Conservation (phyloP, 192 early-diverging fungal species). For the Umbelopsis sp. region DNA sequence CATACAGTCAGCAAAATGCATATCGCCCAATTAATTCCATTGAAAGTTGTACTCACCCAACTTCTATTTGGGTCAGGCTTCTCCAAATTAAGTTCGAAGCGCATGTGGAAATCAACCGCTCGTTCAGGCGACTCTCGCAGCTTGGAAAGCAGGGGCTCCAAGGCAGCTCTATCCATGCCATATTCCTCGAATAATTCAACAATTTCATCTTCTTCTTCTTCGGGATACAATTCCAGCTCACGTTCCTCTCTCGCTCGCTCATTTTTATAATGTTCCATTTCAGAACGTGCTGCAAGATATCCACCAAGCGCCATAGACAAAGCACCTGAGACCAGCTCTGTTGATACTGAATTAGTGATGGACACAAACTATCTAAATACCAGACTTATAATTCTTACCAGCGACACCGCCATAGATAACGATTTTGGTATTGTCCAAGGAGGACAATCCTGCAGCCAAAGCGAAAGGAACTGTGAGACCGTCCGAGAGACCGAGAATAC, state of each 20-base stretch:
- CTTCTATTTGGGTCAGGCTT: conserved; percentile 52
- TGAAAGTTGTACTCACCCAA: conserved; percentile 26
- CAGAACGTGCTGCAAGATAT: conserved; percentile 54
- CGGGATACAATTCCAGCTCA: conserved; percentile 52
- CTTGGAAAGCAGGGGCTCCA: conserved; percentile 53
- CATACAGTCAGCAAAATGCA: not conserved
- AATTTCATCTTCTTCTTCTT: conserved; percentile 57
- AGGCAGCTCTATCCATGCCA: conserved; percentile 43
- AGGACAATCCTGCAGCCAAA: conserved; percentile 62
- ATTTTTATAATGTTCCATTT: conserved; percentile 60
- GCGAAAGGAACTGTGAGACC: conserved; percentile 64
- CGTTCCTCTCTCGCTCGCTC: conserved; percentile 48
- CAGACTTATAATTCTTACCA: conserved; percentile 32
- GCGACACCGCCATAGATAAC: conserved; percentile 63
- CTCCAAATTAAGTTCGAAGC: conserved; percentile 58
- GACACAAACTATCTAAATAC: no score
- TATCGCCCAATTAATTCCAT: not conserved
- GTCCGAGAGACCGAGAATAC: conserved; percentile 47
- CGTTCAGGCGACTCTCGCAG: conserved; percentile 46
- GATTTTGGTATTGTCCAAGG: conserved; percentile 50
- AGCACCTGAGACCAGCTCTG: conserved; percentile 58
- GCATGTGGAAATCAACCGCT: conserved; percentile 67
- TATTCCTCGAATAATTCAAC: conserved; percentile 63
- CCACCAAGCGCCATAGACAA: conserved; percentile 65
- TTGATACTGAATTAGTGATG: not conserved